Conservation (phyloP, 2,329 filamentous ascomycete genomes). For the Cyphellophora europaea region DNA sequence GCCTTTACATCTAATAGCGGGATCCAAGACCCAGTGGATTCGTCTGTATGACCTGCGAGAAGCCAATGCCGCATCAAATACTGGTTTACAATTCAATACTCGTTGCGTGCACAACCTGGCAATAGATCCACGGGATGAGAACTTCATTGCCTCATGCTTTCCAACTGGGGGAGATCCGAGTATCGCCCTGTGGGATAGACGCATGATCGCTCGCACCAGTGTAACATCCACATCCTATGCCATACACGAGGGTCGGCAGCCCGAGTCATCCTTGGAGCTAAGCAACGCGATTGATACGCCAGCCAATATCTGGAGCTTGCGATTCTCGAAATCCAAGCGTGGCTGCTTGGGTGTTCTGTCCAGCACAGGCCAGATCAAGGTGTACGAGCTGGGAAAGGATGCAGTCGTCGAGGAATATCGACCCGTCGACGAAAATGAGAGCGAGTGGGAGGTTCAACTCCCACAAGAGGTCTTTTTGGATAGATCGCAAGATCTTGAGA, state of each 20-base stretch:
- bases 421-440: slow-evolving; percentile 24
- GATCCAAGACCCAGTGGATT: slow-evolving; percentile 51
- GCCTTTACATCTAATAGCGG: slow-evolving; percentile 52
- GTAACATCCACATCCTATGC: slow-evolving; percentile 17
- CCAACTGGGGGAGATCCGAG: slow-evolving; percentile 43
- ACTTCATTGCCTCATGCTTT: slow-evolving; percentile 52
- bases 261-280: slow-evolving; percentile 44
- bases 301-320: slow-evolving; percentile 51
- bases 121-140: slow-evolving; percentile 55
- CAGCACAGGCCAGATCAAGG: slow-evolving; percentile 50
- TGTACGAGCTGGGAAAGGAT: slow-evolving; percentile 46
- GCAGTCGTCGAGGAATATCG: slow-evolving; percentile 30
- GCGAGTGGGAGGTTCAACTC: slow-evolving; percentile 27
- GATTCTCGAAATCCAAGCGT: slow-evolving; percentile 49
- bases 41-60: slow-evolving; percentile 54
- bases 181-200: slow-evolving; percentile 55
- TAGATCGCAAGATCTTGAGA: slow-evolving; percentile 33
- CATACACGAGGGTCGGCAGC: slow-evolving; percentile 30
- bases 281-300: slow-evolving; percentile 43
- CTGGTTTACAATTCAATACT: slow-evolving; percentile 42
- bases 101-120: slow-evolving; percentile 55
- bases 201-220: slow-evolving; percentile 30
- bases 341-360: slow-evolving; percentile 51
- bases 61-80: slow-evolving; percentile 20
- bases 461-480: slow-evolving; percentile 37